Evolutionary conservation across 306 rosid species (phyloP).

Genomic region (Glycine soja): DNA sequence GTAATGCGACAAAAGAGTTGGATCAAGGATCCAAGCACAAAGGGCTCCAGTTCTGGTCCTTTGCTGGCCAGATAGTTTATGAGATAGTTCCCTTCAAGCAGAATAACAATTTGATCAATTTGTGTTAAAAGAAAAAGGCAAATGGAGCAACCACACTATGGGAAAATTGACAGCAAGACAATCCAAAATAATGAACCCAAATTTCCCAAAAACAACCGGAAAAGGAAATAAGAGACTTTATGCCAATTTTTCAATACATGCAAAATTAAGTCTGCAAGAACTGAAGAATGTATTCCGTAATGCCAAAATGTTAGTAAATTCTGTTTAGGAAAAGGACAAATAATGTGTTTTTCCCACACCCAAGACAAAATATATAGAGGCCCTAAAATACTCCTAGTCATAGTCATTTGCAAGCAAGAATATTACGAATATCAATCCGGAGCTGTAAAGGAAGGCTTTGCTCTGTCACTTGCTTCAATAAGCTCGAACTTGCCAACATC

Average conservation of each 20-base stretch:
- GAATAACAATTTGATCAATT: conserved; percentile 52
- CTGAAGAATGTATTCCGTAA: conserved; percentile 3
- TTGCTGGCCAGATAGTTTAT: conserved; percentile 61
- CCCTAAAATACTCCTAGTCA: conserved; percentile 43
- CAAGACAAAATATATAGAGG: conserved; percentile 33
- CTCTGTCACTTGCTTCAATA: conserved; percentile 68
- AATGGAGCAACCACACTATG: conserved; percentile 31
- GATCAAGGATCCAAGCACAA: conserved; percentile 59
- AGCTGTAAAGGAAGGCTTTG: conserved; percentile 61
- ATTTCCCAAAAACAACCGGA: conserved; percentile 26
- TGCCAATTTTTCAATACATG: conserved; percentile 14
- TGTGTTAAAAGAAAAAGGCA: conserved; percentile 4
- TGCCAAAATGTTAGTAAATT: conserved; percentile 28
- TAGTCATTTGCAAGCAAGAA: conserved; percentile 50
- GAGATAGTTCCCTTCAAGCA: conserved; percentile 63
- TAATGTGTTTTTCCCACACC: conserved; percentile 17
- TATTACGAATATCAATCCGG: conserved; percentile 65
- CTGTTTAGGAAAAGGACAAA: conserved; percentile 29
- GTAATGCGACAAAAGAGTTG: conserved; percentile 61
- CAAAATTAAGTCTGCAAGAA: not conserved
- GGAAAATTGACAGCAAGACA: conserved; percentile 15
- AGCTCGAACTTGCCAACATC: conserved; percentile 66
- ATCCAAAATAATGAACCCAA: conserved; percentile 24
- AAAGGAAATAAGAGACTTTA: conserved; percentile 25
- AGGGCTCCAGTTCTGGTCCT: conserved; percentile 62